Percentiles rank a stretch among this genome's conserved stretches.
phyloP scores from a whole-genome alignment of 345 rosid genomes.

The Dovyalis caffra region DNA sequence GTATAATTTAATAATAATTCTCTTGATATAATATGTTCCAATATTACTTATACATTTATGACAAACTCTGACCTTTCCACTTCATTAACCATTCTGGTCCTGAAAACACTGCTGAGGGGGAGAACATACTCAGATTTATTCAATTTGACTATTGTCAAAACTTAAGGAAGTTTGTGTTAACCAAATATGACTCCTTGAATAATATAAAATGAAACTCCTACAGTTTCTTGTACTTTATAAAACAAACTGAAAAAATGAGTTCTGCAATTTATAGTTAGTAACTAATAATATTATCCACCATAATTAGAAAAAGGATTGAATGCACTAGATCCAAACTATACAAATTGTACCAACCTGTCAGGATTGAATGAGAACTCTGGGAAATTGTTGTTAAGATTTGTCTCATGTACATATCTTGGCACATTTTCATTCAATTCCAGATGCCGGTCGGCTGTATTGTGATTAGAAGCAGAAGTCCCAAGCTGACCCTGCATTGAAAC shows the following conservation, averaged over 20 bases:
- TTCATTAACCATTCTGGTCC: too few species aligned
- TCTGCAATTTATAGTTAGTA: not conserved
- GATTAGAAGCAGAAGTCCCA: conserved; percentile 32
- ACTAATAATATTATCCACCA: not conserved
- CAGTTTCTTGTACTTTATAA: not conserved
- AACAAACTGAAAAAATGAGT: not conserved
- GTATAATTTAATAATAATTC: too few species aligned
- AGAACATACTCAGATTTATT: too few species aligned
- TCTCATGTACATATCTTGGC: conserved; percentile 24
- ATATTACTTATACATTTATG: too few species aligned
- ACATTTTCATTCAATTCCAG: conserved; percentile 25
- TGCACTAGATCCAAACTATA: not conserved
- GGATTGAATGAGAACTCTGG: conserved; percentile 29
- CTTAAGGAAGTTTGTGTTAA: too few species aligned
- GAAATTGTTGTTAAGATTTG: conserved; percentile 19
- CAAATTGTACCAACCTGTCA: conserved; percentile 33
- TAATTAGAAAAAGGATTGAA: not conserved
- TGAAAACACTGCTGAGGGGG: too few species aligned
- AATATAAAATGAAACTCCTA: too few species aligned
- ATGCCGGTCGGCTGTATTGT: conserved; percentile 26
- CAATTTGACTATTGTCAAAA: too few species aligned
- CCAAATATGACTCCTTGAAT: too few species aligned
- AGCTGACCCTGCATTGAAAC: conserved; percentile 33
- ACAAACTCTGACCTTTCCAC: too few species aligned
- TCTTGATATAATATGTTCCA: too few species aligned